A percentile compares a stretch with the other conserved stretches of the same genome.
Evolutionary conservation across 2,329 filamentous ascomycete genomes (phyloP).

Genomic region (Xylariomycetidae sp.): DNA sequence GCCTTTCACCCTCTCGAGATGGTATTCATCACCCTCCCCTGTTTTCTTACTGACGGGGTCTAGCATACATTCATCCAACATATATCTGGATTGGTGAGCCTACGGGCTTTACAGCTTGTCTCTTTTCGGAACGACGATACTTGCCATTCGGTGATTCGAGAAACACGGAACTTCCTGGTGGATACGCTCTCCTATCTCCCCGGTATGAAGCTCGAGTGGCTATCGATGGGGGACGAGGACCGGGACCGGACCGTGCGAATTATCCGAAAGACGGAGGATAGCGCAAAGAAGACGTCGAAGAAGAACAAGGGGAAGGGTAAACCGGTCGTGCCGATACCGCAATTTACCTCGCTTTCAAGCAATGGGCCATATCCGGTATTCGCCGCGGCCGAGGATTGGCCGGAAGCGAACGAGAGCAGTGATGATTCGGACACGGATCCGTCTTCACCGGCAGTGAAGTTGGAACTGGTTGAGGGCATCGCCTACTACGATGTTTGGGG

Average conservation of each 20-base stretch:
- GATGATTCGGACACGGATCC: slow-evolving; percentile 30
- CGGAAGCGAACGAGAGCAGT: no score
- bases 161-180: slow-evolving; percentile 54
- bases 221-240: slow-evolving; percentile 49
- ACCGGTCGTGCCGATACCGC: slow-evolving; percentile 3
- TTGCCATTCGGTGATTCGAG: slow-evolving; percentile 51
- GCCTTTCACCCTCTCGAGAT: no score
- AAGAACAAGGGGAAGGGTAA: slow-evolving; percentile 32
- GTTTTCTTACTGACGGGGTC: neutral
- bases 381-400: no score
- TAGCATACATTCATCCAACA: slow-evolving; percentile 56
- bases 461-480: slow-evolving; percentile 35
- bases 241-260: slow-evolving; percentile 45
- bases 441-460: slow-evolving; percentile 19
- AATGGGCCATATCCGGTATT: slow-evolving; percentile 21
- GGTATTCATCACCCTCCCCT: neutral
- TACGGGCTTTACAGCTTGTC: slow-evolving; percentile 53
- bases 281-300: slow-evolving; percentile 23
- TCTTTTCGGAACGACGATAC: slow-evolving; percentile 52
- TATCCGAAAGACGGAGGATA: slow-evolving; percentile 32
- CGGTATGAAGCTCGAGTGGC: slow-evolving; percentile 52
- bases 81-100: slow-evolving; percentile 39
- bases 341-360: neutral
- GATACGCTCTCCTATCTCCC: slow-evolving; percentile 54
- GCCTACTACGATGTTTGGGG: slow-evolving; percentile 41